A percentile compares a stretch with the other conserved stretches of the same genome.
Conservation (phyloP, 805 yeast genomes). For the Starmerella scarabaei region DNA sequence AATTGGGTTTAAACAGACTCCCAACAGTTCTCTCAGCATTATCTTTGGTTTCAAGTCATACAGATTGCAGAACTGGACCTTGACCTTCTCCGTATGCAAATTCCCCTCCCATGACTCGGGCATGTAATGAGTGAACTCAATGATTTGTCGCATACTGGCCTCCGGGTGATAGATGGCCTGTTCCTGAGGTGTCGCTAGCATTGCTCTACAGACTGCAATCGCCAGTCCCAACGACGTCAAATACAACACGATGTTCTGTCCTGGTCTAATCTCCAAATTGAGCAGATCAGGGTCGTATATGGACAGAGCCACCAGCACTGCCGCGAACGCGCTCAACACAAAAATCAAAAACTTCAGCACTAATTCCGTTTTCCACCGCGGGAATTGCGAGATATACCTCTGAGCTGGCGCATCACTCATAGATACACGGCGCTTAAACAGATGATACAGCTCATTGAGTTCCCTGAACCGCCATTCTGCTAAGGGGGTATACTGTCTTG, state of each 20-base stretch:
- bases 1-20: constrained; percentile 75
- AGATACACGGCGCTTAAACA: constrained; percentile 66
- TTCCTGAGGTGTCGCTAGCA: constrained; percentile 42
- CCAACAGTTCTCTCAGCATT: constrained; percentile 63
- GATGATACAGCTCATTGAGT: constrained; percentile 81
- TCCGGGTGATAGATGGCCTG: constrained; percentile 84
- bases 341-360: constrained; percentile 52
- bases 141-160: constrained; percentile 61
- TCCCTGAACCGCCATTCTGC: constrained; percentile 95
- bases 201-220: constrained; percentile 68
- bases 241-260: constrained; percentile 71
- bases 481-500: constrained; percentile 81
- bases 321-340: constrained; percentile 76
- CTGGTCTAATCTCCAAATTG: constrained; percentile 75
- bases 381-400: constrained; percentile 79
- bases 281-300: constrained; percentile 79
- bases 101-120: constrained; percentile 80
- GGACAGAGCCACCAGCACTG: constrained; percentile 67
- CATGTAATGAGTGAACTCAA: constrained; percentile 78
- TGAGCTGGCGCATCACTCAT: constrained; percentile 69
- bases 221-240: constrained; percentile 79
- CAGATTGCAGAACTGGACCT: constrained; percentile 63
- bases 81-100: constrained; percentile 74
- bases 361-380: constrained; percentile 55
- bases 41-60: constrained; percentile 63